These are phyloP conservation scores for Actinomortierella ambigua DNA, from an alignment of 371 early-diverging fungal species.

Conservation along the genomic window DNA sequence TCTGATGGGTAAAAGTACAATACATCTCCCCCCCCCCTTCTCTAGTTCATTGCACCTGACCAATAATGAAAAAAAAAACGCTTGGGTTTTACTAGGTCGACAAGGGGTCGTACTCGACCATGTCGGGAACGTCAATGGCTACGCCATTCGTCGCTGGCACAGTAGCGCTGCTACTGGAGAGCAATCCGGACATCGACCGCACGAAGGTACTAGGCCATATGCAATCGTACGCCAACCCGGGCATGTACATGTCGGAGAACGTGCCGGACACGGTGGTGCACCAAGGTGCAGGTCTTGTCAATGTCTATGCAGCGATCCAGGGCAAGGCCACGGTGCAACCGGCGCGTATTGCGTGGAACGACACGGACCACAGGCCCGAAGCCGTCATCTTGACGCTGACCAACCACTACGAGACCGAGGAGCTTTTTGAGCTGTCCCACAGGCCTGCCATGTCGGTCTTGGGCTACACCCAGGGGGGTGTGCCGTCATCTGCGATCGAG, in stretches of 20 bases:
- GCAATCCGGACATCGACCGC: constrained; percentile 15
- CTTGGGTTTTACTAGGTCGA: constrained; percentile 33
- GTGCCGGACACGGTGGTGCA: constrained; percentile 51
- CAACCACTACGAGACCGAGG: constrained; percentile 56
- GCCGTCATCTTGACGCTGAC: constrained; percentile 57
- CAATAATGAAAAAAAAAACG: too few species aligned
- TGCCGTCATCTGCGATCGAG: constrained; percentile 16
- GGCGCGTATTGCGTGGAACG: constrained; percentile 65
- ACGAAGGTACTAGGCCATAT: constrained; percentile 11
- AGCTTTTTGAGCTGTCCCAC: constrained; percentile 56
- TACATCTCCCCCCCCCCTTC: too few species aligned
- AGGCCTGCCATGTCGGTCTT: constrained; percentile 51
- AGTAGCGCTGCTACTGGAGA: constrained; percentile 65
- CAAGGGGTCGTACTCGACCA: constrained; percentile 58
- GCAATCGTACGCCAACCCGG: constrained; percentile 25
- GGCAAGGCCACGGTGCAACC: constrained; percentile 62
- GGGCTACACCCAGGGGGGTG: constrained; percentile 38
- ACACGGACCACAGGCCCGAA: constrained; percentile 50
- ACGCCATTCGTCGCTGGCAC: constrained; percentile 74
- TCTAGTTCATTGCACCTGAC: too few species aligned
- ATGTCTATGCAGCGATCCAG: constrained; percentile 62
- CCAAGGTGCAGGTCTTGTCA: constrained; percentile 79
- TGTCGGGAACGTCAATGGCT: constrained; percentile 75
- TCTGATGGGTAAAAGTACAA: too few species aligned
- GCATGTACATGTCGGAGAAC: constrained; percentile 34